Evolutionary conservation across 1,284 basidiomycete genomes (phyloP), one percentile per base, ranked within the genome.

Genomic region (Ceratobasidium sp.): DNA sequence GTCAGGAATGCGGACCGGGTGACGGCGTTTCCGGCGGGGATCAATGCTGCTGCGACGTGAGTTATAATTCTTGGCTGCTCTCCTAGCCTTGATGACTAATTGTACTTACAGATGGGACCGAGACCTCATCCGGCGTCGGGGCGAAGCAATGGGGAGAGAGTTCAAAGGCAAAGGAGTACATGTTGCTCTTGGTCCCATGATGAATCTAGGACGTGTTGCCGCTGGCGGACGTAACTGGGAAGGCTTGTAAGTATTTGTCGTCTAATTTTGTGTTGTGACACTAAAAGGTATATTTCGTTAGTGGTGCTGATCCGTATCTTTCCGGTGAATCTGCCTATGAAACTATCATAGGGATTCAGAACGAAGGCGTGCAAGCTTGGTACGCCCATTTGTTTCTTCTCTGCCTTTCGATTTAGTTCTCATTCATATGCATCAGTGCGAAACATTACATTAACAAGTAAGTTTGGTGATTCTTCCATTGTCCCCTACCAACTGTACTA

Each of bases 141-240:
- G 91, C 9, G 84, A 84, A 15, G 92, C 91, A 1, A 87, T 94
- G 84, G 93, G 91, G 15, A 84, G 87, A 17, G 93, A 95, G 84
- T 91, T 91, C 85, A 88, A 88, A 71, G 91, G 88, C 67, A 93
- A 94, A 83, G 94, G 91, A 13, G 86, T 88, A 68, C 85, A 91
- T 83, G 88, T 93, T 77, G 89, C 88, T 9, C 86, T 94, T 9
- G 66, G 64, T 73, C 33, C 57, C 26, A 64, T n/a, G n/a, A 62
- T 75, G 78, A n/a, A n/a, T n/a, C n/a, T 77, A 42, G 48, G 46
- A 44, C 26, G 15, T 20, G 3, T 7, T 13, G 38, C 38, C 26
- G 12, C 28, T 20, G 90, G 87, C n/a, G 93, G 93, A 0, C 86
- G 93, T 38, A 91, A 91, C 82, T 94, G 91, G 91, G 93, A 94